These are phyloP conservation scores for Microbotryum intermedium DNA, from an alignment of 1,284 basidiomycete genomes.

Conservation along the genomic window DNA sequence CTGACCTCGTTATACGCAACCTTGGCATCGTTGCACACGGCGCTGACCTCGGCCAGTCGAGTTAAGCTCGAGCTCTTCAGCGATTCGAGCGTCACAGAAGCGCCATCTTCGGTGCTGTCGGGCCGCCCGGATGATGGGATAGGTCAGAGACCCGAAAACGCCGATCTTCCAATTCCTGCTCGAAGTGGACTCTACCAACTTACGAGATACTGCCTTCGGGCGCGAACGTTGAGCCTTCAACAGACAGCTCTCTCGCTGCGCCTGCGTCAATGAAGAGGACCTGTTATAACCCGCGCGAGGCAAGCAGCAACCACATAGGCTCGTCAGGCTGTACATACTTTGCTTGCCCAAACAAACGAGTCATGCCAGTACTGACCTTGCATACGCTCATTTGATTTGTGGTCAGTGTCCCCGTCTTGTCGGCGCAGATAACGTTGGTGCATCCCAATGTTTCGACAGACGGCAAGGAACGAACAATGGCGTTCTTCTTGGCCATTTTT, in stretches of 20 bases:
- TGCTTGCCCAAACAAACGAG: not conserved
- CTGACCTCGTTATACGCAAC: constrained; percentile 65
- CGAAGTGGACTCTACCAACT: not conserved
- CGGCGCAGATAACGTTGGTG: constrained; percentile 93
- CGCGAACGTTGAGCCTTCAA: constrained; percentile 83
- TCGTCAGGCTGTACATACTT: not conserved
- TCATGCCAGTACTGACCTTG: constrained; percentile 52
- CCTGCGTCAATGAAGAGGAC: constrained; percentile 62
- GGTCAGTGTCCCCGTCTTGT: constrained; percentile 92
- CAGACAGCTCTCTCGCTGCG: constrained; percentile 58
- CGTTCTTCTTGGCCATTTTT: constrained; percentile 96
- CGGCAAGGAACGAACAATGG: constrained; percentile 90
- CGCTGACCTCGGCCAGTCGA: constrained; percentile 75
- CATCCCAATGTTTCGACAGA: constrained; percentile 92
- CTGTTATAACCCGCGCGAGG: constrained; percentile 39
- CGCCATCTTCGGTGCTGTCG: not conserved
- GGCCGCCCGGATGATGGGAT: too few species aligned
- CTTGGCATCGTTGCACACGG: constrained; percentile 88
- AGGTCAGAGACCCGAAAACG: too few species aligned
- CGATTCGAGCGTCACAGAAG: constrained; percentile 12
- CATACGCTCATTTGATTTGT: constrained; percentile 95
- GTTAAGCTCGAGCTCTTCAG: constrained; percentile 45
- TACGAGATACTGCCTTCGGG: constrained; percentile 61
- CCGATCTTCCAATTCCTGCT: too few species aligned
- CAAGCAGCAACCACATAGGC: not conserved